phyloP scores from a whole-genome alignment of 2,329 filamentous ascomycete genomes.

The Hymenoscyphus occultus region DNA sequence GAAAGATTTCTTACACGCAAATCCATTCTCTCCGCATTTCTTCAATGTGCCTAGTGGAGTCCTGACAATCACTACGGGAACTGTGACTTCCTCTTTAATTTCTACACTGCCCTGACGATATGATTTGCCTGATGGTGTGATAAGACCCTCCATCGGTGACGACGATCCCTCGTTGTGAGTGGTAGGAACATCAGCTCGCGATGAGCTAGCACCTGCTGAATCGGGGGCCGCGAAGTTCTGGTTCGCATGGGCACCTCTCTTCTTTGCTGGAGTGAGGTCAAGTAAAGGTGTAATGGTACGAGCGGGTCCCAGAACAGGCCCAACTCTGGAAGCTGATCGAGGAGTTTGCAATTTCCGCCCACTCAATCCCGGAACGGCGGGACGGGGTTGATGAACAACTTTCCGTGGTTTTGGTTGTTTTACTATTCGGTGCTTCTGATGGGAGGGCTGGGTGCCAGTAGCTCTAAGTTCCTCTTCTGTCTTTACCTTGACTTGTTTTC shows the following conservation, averaged over 20 bases:
- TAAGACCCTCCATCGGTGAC: slow-evolving; percentile 15
- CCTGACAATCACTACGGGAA: slow-evolving; percentile 31
- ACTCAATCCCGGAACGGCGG: slow-evolving; percentile 2
- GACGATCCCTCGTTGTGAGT: slow-evolving; percentile 8
- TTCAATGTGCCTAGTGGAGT: slow-evolving; percentile 51
- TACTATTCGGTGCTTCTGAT: neutral
- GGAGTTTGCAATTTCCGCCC: slow-evolving; percentile 1
- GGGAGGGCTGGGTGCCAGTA: neutral
- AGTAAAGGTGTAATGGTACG: slow-evolving; percentile 27
- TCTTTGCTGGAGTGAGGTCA: slow-evolving; percentile 26
- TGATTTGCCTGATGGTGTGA: slow-evolving; percentile 10
- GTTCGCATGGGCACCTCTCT: slow-evolving; percentile 6
- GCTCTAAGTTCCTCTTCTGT: slow-evolving; percentile 8
- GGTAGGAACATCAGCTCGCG: slow-evolving; percentile 8
- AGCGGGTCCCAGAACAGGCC: neutral
- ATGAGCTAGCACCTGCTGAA: slow-evolving; percentile 15
- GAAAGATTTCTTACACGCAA: slow-evolving; percentile 54
- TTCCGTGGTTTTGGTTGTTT: slow-evolving; percentile 5
- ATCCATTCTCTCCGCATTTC: slow-evolving; percentile 54
- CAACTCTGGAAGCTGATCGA: slow-evolving; percentile 1
- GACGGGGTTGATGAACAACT: neutral
- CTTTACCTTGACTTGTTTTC: slow-evolving; percentile 8
- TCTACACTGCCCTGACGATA: neutral
- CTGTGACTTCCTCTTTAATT: slow-evolving; percentile 17
- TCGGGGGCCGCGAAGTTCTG: slow-evolving; percentile 17